phyloP scores from a whole-genome alignment of 768 basidiomycete species.

The Sporobolomyces pararoseus region DNA sequence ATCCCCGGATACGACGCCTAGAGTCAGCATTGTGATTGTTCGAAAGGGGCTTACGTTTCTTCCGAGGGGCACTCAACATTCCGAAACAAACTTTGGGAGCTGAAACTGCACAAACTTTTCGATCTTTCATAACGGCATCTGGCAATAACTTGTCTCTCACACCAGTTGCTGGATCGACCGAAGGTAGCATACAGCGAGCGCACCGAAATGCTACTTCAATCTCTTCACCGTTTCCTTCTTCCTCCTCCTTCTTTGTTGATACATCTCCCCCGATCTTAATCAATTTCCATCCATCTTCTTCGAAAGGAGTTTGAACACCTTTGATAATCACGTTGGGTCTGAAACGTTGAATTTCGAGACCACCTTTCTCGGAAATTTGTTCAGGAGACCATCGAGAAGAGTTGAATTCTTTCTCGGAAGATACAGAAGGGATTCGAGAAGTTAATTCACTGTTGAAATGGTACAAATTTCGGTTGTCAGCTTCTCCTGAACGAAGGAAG shows the following conservation, averaged over 20 bases:
- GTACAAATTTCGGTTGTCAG: too few relatives aligned
- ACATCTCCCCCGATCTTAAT: constrained; percentile 12
- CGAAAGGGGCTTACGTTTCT: background rate
- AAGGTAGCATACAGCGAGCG: constrained; percentile 33
- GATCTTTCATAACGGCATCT: constrained; percentile 33
- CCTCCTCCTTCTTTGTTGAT: too few relatives aligned
- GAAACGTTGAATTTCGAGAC: constrained; percentile 28
- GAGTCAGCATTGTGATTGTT: too few relatives aligned
- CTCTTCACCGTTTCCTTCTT: too few relatives aligned
- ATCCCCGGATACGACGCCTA: too few relatives aligned
- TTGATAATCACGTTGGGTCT: constrained; percentile 35
- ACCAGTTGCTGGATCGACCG: constrained; percentile 26
- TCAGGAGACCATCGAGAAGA: constrained; percentile 14
- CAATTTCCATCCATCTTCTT: constrained; percentile 37
- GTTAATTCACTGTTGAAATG: constrained; percentile 20
- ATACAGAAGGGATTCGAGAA: constrained; percentile 16
- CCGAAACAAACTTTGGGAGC: constrained; percentile 29
- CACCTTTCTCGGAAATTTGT: background rate
- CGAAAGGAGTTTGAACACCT: constrained; percentile 19
- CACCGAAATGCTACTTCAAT: constrained; percentile 30
- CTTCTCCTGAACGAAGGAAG: background rate
- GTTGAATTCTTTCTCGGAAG: constrained; percentile 1
- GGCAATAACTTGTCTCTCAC: constrained; percentile 30
- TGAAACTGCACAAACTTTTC: constrained; percentile 2
- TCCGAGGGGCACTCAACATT: constrained; percentile 21